These are phyloP conservation scores for Prasinococcaceae sp. DNA, from an alignment of 139 green algal species.

Conservation along the genomic window DNA sequence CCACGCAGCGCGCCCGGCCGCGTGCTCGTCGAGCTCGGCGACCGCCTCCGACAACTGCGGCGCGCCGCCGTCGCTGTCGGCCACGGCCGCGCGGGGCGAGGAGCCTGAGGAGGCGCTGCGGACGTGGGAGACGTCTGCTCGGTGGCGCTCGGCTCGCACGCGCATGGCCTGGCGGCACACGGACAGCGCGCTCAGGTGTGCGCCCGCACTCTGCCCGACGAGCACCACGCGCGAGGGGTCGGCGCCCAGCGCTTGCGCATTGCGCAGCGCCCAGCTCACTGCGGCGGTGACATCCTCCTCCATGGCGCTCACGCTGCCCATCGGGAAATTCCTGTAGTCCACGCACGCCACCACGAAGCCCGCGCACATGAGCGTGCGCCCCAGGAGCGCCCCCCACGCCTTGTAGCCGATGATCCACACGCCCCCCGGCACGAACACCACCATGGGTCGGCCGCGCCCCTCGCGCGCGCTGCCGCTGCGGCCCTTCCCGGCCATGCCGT, in stretches of 20 bases:
- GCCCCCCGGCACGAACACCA: slow-evolving; percentile 28
- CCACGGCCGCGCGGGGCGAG: too few relatives aligned
- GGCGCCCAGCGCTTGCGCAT: slow-evolving; percentile 42
- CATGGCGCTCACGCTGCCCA: slow-evolving; percentile 49
- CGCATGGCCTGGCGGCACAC: too few relatives aligned
- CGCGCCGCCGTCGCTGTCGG: too few relatives aligned
- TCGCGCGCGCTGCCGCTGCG: too few relatives aligned
- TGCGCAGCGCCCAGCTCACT: slow-evolving; percentile 59
- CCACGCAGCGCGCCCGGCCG: too few relatives aligned
- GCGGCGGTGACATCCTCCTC: slow-evolving; percentile 72
- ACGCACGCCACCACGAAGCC: slow-evolving; percentile 70
- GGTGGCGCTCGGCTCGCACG: too few relatives aligned
- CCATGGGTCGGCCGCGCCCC: too few relatives aligned
- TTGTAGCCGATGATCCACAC: slow-evolving; percentile 93
- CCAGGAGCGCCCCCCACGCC: slow-evolving; percentile 80
- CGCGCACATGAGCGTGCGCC: slow-evolving; percentile 46
- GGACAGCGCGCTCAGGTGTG: too few relatives aligned
- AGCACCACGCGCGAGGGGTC: slow-evolving; percentile 53
- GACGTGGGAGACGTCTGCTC: too few relatives aligned
- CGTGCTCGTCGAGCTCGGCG: too few relatives aligned
- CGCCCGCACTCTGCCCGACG: slow-evolving; percentile 71
- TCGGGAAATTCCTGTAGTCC: slow-evolving; percentile 90
- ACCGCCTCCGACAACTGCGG: too few relatives aligned
- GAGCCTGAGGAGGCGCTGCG: too few relatives aligned
- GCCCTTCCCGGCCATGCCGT: background rate